Conservation (phyloP, 2,329 filamentous ascomycete species). For the Teratosphaeria viscida region DNA sequence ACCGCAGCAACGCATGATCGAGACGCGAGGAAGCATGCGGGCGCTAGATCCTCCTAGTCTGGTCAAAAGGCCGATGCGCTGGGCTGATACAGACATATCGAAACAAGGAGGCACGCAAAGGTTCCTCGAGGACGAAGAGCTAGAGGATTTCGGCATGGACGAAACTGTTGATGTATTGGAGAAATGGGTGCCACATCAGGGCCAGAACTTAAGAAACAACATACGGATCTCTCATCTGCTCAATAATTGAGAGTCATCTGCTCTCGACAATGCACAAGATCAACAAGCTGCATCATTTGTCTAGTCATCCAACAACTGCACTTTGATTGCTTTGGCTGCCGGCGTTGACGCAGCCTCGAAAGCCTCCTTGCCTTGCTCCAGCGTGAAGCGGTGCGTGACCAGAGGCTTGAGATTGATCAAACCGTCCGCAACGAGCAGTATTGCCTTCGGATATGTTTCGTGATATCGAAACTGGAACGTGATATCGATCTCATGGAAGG, state of each 20-base stretch:
- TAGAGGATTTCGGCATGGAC: too few species aligned
- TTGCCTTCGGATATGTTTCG: conserved; percentile 32
- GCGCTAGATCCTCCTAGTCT: conserved; percentile 21
- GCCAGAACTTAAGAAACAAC: conserved; percentile 18
- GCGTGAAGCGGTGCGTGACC: conserved; percentile 28
- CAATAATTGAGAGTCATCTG: conserved; percentile 6
- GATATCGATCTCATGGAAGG: conserved; percentile 29
- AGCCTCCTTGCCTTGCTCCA: conserved; percentile 28
- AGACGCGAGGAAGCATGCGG: conserved; percentile 23
- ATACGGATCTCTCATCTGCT: conserved; percentile 20
- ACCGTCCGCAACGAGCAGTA: conserved; percentile 30
- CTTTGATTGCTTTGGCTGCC: conserved; percentile 26
- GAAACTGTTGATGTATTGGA: conserved; percentile 22
- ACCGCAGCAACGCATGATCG: conserved; percentile 24
- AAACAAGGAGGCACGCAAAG: conserved; percentile 21
- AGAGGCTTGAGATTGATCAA: conserved; percentile 30
- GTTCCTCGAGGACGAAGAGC: conserved; percentile 21
- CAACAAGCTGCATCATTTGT: too few species aligned
- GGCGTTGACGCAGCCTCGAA: conserved; percentile 29
- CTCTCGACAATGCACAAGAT: neutral
- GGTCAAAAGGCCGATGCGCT: conserved; percentile 25
- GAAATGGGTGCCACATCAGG: conserved; percentile 21
- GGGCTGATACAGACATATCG: conserved; percentile 24
- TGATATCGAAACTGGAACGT: conserved; percentile 31
- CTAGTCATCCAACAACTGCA: conserved; percentile 23